Evolutionary conservation across 176 grass and related monocot species (phyloP).

Genomic region (Puya raimondii): DNA sequence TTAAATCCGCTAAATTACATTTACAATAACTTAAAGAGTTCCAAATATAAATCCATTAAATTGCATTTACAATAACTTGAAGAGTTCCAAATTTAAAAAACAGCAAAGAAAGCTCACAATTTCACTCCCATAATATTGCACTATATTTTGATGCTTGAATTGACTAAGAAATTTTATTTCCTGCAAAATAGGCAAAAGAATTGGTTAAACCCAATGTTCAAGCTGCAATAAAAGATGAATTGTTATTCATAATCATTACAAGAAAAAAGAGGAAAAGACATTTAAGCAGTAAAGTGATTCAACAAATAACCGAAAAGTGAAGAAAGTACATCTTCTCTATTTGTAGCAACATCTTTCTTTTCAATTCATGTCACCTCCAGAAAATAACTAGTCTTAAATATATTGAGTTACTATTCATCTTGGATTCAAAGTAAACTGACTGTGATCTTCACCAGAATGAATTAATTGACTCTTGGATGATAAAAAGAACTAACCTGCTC

Average conservation of each 20-base stretch:
- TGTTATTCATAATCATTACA: neutral
- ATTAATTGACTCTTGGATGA: conserved; percentile 10
- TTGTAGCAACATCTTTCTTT: no score
- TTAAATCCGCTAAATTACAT: conserved; percentile 17
- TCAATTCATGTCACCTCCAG: no score
- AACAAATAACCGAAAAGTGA: no score
- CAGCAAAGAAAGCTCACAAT: conserved; percentile 50
- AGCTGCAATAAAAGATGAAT: neutral
- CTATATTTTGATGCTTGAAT: conserved; percentile 98
- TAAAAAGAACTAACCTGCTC: conserved; percentile 51
- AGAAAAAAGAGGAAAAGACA: conserved; percentile 10
- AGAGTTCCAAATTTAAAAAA: neutral
- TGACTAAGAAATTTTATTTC: conserved; percentile 98
- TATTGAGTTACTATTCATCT: no score
- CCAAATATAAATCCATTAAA: conserved; percentile 11
- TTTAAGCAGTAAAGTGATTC: neutral
- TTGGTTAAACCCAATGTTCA: conserved; percentile 11
- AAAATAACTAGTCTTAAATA: no score
- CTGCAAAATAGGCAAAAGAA: conserved; percentile 48
- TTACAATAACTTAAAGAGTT: neutral
- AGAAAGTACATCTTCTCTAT: no score
- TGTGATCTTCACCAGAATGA: neutral
- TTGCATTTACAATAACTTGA: conserved; percentile 1
- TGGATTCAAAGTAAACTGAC: no score
- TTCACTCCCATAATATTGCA: conserved; percentile 95